Percentiles rank a stretch among this genome's conserved stretches.
Conservation (phyloP, 2,329 filamentous ascomycete species). For the Scedosporium minutisporum region DNA sequence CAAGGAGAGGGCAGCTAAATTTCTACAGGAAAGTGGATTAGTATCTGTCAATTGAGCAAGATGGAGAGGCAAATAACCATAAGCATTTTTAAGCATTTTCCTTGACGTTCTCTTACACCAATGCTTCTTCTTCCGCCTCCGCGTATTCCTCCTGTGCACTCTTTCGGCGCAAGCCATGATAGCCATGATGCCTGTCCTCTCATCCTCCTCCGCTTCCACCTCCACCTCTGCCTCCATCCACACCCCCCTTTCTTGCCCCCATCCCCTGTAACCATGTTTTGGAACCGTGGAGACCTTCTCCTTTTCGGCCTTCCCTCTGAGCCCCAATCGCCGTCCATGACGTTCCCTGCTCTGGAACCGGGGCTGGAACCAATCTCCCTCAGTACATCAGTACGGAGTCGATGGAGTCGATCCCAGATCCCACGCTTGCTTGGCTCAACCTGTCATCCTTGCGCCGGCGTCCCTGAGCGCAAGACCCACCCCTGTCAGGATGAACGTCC, state of each 20-base stretch:
- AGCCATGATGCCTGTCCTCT: no score
- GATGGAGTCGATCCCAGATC: conserved; percentile 1
- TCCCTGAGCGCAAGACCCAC: conserved; percentile 9
- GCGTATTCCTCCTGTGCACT: no score
- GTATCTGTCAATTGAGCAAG: background rate
- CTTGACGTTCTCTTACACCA: no score
- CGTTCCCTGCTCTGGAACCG: conserved; percentile 1
- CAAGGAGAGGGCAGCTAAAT: background rate
- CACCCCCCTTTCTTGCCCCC: background rate
- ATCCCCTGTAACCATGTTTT: conserved; percentile 5
- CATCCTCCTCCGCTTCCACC: background rate
- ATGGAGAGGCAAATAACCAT: no score
- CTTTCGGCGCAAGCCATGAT: no score
- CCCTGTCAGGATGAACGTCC: conserved; percentile 24
- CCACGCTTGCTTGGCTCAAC: background rate
- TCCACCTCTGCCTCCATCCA: background rate
- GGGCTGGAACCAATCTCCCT: background rate
- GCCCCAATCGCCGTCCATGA: background rate
- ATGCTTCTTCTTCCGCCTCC: no score
- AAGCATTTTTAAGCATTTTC: no score
- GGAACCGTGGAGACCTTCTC: conserved; percentile 5
- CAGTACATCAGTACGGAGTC: background rate
- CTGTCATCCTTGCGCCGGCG: conserved; percentile 15
- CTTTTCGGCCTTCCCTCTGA: background rate
- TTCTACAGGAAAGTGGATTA: background rate